Conservation (phyloP, 2,329 filamentous ascomycete genomes). For the Microdochium bolleyi region DNA sequence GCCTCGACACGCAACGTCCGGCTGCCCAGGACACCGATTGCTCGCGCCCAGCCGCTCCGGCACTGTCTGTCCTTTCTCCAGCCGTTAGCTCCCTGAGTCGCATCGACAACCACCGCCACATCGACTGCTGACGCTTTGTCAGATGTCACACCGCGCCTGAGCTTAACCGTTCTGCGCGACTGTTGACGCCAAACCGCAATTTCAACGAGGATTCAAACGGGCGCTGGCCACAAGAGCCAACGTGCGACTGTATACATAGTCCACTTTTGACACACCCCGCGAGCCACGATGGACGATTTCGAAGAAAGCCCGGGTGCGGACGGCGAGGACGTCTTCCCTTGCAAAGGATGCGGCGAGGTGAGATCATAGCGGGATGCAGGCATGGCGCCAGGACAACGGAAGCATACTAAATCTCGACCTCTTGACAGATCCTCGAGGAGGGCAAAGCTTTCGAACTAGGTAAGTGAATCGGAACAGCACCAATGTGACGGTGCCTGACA, state of each 20-base stretch:
- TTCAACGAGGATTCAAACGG: neutral
- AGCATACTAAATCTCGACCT: neutral
- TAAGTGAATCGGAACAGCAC: constrained; percentile 33
- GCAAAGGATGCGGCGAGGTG: constrained; percentile 91
- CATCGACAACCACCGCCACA: neutral
- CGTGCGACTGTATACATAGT: neutral
- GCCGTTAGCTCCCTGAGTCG: neutral
- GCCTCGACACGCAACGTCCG: no score
- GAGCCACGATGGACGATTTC: constrained; percentile 48
- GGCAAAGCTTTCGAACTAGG: constrained; percentile 97
- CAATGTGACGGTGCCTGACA: constrained; percentile 1
- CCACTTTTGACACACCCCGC: neutral
- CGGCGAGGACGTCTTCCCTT: constrained; percentile 76
- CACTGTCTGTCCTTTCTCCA: neutral
- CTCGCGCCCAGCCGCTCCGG: neutral
- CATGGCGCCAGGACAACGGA: neutral
- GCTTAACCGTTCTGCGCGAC: neutral
- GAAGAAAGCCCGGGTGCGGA: constrained; percentile 59
- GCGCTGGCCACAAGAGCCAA: neutral
- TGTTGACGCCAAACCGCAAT: neutral
- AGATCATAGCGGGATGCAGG: constrained; percentile 10
- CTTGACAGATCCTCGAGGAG: constrained; percentile 84
- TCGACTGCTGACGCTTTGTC: neutral
- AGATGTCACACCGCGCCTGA: neutral
- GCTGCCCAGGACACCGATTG: no score